Evolutionary conservation across 169 alveolate genomes (phyloP).

Genomic region (Pseudocohnilembus persalinus): DNA sequence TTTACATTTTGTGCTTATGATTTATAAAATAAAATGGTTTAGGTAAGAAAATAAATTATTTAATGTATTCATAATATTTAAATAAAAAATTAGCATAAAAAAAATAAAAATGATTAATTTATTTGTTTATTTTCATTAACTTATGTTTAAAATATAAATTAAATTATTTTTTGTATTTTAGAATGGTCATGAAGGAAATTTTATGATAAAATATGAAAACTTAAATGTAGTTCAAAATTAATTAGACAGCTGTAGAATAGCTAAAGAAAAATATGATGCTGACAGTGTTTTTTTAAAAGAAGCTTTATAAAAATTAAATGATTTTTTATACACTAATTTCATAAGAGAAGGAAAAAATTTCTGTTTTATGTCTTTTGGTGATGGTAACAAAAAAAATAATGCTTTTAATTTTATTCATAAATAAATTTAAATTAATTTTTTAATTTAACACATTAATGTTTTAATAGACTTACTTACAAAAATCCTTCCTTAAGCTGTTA

Average conservation of each 20-base stretch:
- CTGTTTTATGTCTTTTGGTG: constrained; percentile 19
- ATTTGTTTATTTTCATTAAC: too few species aligned
- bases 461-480: neutral
- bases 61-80: neutral
- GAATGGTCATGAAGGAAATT: neutral
- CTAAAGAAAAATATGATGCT: neutral
- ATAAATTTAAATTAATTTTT: too few species aligned
- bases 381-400: neutral
- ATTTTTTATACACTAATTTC: too few species aligned
- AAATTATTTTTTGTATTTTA: too few species aligned
- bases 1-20: neutral
- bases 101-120: too few species aligned
- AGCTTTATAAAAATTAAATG: neutral
- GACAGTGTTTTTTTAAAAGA: neutral
- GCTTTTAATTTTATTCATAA: neutral
- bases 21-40: neutral
- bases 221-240: too few species aligned
- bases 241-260: neutral
- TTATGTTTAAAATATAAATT: too few species aligned
- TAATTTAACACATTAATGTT: neutral
- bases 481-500: constrained; percentile 2
- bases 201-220: too few species aligned
- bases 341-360: neutral
- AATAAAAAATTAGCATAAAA: too few species aligned
- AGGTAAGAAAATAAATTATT: neutral